Base-by-base conservation (phyloP, 202 grass and related monocot genomes). In the Eragrostis tef region DNA sequence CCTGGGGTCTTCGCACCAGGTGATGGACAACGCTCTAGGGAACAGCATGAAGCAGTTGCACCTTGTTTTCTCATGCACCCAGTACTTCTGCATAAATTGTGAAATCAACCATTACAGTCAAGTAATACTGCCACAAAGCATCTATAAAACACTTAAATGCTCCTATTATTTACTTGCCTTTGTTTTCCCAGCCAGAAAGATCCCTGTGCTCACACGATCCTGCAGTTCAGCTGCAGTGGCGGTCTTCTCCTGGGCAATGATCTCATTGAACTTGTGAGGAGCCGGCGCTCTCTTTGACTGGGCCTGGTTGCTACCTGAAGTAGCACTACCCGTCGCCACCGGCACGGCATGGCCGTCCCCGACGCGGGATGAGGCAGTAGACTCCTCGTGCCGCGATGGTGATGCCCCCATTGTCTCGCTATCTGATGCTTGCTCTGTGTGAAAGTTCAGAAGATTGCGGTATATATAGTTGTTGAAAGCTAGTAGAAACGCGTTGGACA, bases 21-120 rank as follows among this genome's bases (percentile, higher is more conserved):
- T 85, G 57, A 93, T 83, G 67, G 63, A 74, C 7, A 93, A 52
- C 7, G 73, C 84, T 50, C 81, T 93, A 0, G 90, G 81, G 26
- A 82, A 82, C 47, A 89, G 16, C 54, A 81, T 79, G 84, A 89
- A 79, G 62, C 84, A 89, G 73, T 87, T 92, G 43, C 60, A 15
- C 59, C 25, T 72, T 0, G 56, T 87, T 36, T 50, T 81, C 29
- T 48, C 66, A 7, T 92, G 84, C 63, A 89, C 84, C 90, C 90
- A 89, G 64, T 89, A 85, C 86, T 89, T 89, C 87, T 89, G 81
- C 60, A 64, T 70, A 2, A 54, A 59, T 9, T 13, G 0, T 17
- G 7, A 39, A 16, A 21, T 1, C 34, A 41, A 12, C 10, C 1
- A 16, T 61, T 27, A 53, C 61, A 45, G 1, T 36, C 2, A 15